Conservation (phyloP, 129 eudicot genomes). For the Lactuca sativa region DNA sequence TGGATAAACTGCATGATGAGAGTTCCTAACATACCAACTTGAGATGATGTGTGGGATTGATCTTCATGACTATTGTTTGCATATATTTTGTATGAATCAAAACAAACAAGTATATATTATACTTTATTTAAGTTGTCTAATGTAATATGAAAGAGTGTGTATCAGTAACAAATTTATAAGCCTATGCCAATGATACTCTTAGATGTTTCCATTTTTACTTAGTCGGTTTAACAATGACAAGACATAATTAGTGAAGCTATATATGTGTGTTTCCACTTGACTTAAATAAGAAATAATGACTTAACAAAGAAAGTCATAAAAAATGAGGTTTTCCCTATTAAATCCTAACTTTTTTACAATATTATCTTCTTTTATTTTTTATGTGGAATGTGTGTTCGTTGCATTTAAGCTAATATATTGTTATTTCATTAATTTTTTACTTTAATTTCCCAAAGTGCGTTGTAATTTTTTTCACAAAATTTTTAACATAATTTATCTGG, state of each 20-base stretch:
- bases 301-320: not conserved
- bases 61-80: slow-evolving; percentile 18
- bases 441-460: not conserved
- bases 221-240: not conserved
- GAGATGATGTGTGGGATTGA: slow-evolving; percentile 10
- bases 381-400: no score
- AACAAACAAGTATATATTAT: slow-evolving; percentile 1
- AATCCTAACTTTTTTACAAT: not conserved
- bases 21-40: not conserved
- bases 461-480: not conserved
- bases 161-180: slow-evolving; percentile 18
- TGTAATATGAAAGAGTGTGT: slow-evolving; percentile 13
- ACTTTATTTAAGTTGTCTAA: slow-evolving; percentile 4
- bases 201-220: not conserved
- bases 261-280: not conserved
- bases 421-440: not conserved
- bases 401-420: no score
- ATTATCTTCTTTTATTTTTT: not conserved
- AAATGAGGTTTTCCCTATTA: not conserved
- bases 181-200: slow-evolving; percentile 5
- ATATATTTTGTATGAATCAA: slow-evolving; percentile 21
- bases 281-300: no score
- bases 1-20: slow-evolving; percentile 10
- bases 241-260: not conserved
- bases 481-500: not conserved